A percentile compares a stretch with the other conserved stretches of the same genome.
phyloP scores from a whole-genome alignment of 2,329 filamentous ascomycete genomes.

The Penicillium corylophilum region DNA sequence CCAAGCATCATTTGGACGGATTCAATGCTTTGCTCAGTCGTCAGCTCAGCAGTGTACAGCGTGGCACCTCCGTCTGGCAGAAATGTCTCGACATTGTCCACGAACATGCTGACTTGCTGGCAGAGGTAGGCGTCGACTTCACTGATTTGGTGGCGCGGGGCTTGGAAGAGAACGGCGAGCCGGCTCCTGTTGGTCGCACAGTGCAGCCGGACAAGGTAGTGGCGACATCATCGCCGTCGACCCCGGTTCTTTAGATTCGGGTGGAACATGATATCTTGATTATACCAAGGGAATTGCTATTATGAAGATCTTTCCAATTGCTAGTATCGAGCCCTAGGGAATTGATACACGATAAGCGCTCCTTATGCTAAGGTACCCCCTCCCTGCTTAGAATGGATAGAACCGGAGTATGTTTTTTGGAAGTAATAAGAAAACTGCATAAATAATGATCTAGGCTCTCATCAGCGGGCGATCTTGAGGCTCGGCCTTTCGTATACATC shows the following conservation, averaged over 20 bases:
- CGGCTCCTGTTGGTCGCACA: constrained; percentile 8
- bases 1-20: constrained; percentile 88
- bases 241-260: background rate
- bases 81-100: constrained; percentile 80
- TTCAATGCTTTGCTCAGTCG: constrained; percentile 82
- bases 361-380: too few species aligned
- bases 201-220: constrained; percentile 15
- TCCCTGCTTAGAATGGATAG: too few species aligned
- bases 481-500: too few species aligned
- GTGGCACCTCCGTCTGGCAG: constrained; percentile 71
- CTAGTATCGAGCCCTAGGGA: too few species aligned
- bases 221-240: background rate
- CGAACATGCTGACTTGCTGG: constrained; percentile 75
- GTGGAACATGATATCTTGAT: background rate
- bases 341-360: too few species aligned
- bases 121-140: constrained; percentile 88
- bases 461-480: too few species aligned
- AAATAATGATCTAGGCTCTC: too few species aligned
- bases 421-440: too few species aligned
- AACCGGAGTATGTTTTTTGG: too few species aligned
- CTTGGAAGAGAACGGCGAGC: constrained; percentile 30
- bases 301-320: too few species aligned
- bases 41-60: constrained; percentile 83
- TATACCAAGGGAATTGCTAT: background rate
- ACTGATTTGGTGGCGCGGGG: constrained; percentile 71